These are phyloP conservation scores for Actinomucor elegans DNA, from an alignment of 371 early-diverging fungal genomes.

Conservation along the genomic window DNA sequence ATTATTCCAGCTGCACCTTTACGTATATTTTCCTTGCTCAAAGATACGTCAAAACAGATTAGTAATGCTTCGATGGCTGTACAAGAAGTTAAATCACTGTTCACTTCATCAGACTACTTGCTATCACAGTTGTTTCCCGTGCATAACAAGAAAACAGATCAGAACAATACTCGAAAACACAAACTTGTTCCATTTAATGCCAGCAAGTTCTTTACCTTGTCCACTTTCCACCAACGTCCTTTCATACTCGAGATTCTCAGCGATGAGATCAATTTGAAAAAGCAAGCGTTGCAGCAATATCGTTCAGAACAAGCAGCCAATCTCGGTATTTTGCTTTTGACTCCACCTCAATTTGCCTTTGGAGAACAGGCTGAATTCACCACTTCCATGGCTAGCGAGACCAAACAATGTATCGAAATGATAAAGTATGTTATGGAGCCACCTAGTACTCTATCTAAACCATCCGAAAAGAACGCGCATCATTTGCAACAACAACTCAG, in stretches of 20 bases:
- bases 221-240: slow-evolving; percentile 28
- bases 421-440: slow-evolving; percentile 14
- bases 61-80: neutral
- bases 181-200: neutral
- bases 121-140: slow-evolving; percentile 39
- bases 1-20: slow-evolving; percentile 44
- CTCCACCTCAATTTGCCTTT: slow-evolving; percentile 25
- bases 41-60: slow-evolving; percentile 17
- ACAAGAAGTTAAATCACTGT: slow-evolving; percentile 18
- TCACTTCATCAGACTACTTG: slow-evolving; percentile 28
- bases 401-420: slow-evolving; percentile 6
- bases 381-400: slow-evolving; percentile 1
- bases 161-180: neutral
- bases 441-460: neutral
- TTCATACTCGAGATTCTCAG: slow-evolving; percentile 54
- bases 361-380: neutral
- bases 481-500: slow-evolving; percentile 17
- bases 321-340: slow-evolving; percentile 57
- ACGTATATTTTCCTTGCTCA: slow-evolving; percentile 37
- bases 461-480: slow-evolving; percentile 1
- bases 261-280: slow-evolving; percentile 65
- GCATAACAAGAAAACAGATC: neutral
- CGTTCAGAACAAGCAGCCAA: slow-evolving; percentile 64
- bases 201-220: slow-evolving; percentile 6
- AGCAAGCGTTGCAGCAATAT: slow-evolving; percentile 44